A percentile compares a stretch with the other conserved stretches of the same genome.
Conservation (phyloP, 371 early-diverging fungal species). For the Coemansia sp. region DNA sequence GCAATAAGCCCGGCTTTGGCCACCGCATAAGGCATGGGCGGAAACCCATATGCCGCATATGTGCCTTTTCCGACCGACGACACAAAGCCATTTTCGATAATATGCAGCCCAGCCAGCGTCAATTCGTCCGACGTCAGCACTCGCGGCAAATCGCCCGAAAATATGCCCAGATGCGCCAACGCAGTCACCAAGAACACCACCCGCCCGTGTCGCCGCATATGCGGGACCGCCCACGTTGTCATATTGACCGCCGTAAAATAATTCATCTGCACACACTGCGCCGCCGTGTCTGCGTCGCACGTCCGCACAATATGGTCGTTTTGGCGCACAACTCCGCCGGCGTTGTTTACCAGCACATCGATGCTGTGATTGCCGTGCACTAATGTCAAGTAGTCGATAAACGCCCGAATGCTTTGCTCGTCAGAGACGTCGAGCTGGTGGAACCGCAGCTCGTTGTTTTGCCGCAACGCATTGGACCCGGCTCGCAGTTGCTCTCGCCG, state of each 20-base stretch:
- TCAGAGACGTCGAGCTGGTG: slow-evolving; percentile 51
- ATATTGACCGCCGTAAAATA: slow-evolving; percentile 40
- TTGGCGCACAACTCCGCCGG: slow-evolving; percentile 38
- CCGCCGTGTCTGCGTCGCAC: slow-evolving; percentile 37
- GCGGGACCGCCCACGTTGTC: slow-evolving; percentile 38
- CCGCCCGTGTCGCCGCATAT: slow-evolving; percentile 40
- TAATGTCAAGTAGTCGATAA: slow-evolving; percentile 39
- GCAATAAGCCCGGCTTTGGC: slow-evolving; percentile 53
- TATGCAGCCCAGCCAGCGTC: slow-evolving; percentile 27
- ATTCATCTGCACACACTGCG: slow-evolving; percentile 32
- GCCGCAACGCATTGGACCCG: background rate
- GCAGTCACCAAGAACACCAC: slow-evolving; percentile 47
- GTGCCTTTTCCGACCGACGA: slow-evolving; percentile 48
- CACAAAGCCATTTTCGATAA: slow-evolving; percentile 46
- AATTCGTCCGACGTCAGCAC: slow-evolving; percentile 42
- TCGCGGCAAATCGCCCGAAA: slow-evolving; percentile 41
- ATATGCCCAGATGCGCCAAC: slow-evolving; percentile 48
- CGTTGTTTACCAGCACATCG: slow-evolving; percentile 50
- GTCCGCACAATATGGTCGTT: slow-evolving; percentile 13
- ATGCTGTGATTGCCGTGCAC: slow-evolving; percentile 44
- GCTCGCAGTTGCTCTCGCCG: slow-evolving; percentile 29
- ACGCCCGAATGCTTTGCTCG: slow-evolving; percentile 27
- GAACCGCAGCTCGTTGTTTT: slow-evolving; percentile 44
- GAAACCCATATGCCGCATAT: slow-evolving; percentile 39
- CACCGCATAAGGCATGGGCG: slow-evolving; percentile 48